These are phyloP conservation scores for Silene coronaria DNA, from an alignment of 179 eudicot species.

Conservation along the genomic window DNA sequence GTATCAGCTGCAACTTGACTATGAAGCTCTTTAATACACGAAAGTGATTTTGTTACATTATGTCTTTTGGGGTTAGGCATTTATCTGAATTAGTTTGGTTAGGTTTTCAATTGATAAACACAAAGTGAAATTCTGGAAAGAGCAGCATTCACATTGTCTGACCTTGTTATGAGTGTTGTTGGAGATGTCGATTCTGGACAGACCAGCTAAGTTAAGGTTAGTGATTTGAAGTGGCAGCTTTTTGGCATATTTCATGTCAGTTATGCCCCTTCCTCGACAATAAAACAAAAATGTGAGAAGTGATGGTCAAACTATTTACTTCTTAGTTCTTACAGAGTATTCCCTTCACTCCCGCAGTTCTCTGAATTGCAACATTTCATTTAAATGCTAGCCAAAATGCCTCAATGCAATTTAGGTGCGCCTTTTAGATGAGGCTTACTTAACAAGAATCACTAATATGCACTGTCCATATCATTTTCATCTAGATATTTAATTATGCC, in stretches of 20 bases:
- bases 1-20: not conserved
- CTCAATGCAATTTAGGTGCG: too few relatives aligned
- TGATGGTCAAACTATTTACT: not conserved
- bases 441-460: too few relatives aligned
- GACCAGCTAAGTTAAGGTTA: not conserved
- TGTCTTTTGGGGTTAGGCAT: not conserved
- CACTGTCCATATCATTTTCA: too few relatives aligned
- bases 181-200: not conserved
- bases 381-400: too few relatives aligned
- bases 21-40: not conserved
- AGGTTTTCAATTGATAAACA: not conserved
- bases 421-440: too few relatives aligned
- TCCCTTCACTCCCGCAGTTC: too few relatives aligned
- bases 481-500: too few relatives aligned
- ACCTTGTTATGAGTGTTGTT: not conserved
- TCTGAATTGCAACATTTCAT: too few relatives aligned
- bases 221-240: conserved; percentile 4
- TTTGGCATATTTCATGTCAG: not conserved
- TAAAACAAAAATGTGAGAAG: not conserved
- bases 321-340: not conserved
- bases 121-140: not conserved
- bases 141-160: not conserved
- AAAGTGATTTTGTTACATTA: not conserved
- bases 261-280: not conserved
- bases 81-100: not conserved